Evolutionary conservation across 768 basidiomycete genomes (phyloP).

Genomic region (Trametes punicea): DNA sequence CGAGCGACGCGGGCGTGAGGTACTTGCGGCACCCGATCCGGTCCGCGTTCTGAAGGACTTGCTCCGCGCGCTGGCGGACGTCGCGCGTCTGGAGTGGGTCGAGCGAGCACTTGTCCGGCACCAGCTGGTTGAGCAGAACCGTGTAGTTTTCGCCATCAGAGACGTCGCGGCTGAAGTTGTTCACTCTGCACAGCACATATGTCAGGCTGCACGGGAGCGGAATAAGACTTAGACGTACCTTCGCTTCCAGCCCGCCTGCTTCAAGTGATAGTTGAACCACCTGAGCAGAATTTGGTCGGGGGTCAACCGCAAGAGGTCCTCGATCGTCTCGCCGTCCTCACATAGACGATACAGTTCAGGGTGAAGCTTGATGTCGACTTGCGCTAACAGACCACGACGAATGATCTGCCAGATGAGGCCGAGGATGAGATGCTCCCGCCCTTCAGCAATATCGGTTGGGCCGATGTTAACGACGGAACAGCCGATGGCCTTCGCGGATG

Average conservation of each 20-base stretch:
- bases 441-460: conserved; percentile 86
- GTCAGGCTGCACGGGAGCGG: neutral
- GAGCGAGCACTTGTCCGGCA: conserved; percentile 90
- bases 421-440: conserved; percentile 93
- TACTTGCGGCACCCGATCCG: conserved; percentile 94
- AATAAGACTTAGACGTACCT: conserved; percentile 45
- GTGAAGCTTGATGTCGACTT: conserved; percentile 98
- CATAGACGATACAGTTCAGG: conserved; percentile 95
- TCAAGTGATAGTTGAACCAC: conserved; percentile 99
- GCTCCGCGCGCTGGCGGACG: conserved; percentile 80
- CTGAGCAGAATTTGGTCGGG: conserved; percentile 97
- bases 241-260: conserved; percentile 88
- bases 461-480: conserved; percentile 99
- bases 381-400: conserved; percentile 83
- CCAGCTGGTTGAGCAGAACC: conserved; percentile 90
- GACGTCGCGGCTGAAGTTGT: conserved; percentile 98
- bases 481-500: conserved; percentile 96
- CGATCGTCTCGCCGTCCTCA: conserved; percentile 96
- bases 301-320: conserved; percentile 89
- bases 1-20: conserved; percentile 86
- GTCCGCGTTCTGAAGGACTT: conserved; percentile 93
- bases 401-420: conserved; percentile 99
- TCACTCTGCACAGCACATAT: conserved; percentile 56
- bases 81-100: conserved; percentile 86
- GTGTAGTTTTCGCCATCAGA: conserved; percentile 98